Evolutionary conservation across 352 stramenopile genomes (phyloP), one percentile per base, ranked within the genome.

Genomic region (Thraustotheca clavata): DNA sequence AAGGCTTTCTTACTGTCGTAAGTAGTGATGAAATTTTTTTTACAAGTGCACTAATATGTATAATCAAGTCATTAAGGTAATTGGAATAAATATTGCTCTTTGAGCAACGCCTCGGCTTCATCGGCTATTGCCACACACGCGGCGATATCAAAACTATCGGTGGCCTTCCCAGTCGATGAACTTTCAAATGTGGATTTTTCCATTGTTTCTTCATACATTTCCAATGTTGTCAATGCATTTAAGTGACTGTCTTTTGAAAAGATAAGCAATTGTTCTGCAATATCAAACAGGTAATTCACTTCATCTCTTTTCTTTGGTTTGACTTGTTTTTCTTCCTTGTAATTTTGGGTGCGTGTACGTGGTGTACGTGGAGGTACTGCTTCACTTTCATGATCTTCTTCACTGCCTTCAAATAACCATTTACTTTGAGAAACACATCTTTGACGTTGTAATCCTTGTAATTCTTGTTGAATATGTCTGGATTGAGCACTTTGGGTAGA

Each of bases 351-450:
- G n/a, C n/a, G n/a, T n/a, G n/a, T n/a, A 31, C 7, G 9, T 18
- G 43, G 43, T 31, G 43, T 9, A 16, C 20, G 16, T 43, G 43
- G 43, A 31, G 38, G 38, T 43, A 7, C 55, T 22, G 36, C 18
- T 34, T 60, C 50, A 24, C 20, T 8, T 5, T 57, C 48, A 8
- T 60, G 3, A 31, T 46, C 50, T 8, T 18, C 43, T 14, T 52
- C 43, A 27, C 33, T 27, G 16, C 32, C 32, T 0, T 65, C 57
- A 39, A 27, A 35, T 26, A 65, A 46, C 57, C 57, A 65, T 35
- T 65, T 65, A 34, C 57, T 65, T 46, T 65, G 57, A 26, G 57
- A 65, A 9, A 65, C 57, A 39, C 57, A 65, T 5, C 57, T 40
- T 32, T 48, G 57, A 16, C 47, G 46, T 46, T 65, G 46, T 14